These are phyloP conservation scores for Paramecium biaurelia DNA, from an alignment of 73 alveolate species.

Conservation along the genomic window DNA sequence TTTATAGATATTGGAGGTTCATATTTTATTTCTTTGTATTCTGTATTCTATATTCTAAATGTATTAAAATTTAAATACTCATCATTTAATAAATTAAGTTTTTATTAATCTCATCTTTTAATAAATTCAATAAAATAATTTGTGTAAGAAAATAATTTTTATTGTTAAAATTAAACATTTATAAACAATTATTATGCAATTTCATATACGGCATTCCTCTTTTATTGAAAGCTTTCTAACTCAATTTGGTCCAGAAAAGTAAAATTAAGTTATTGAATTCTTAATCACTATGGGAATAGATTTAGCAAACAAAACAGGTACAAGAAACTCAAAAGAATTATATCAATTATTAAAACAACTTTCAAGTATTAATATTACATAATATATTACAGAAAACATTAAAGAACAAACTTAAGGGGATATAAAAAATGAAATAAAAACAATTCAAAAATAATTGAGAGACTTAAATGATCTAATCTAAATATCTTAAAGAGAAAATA, in stretches of 20 bases:
- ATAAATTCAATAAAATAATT: too few species aligned
- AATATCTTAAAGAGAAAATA: not conserved
- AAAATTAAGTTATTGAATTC: not conserved
- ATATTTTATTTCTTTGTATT: too few species aligned
- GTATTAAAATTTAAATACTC: too few species aligned
- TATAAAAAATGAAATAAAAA: not conserved
- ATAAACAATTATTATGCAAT: not conserved
- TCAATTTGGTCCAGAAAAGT: not conserved
- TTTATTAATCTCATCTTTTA: too few species aligned
- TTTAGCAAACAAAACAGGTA: not conserved
- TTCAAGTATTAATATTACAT: not conserved
- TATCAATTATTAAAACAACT: not conserved
- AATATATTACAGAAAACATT: not conserved
- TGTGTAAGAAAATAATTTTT: not conserved
- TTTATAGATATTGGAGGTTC: too few species aligned
- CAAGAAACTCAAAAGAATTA: not conserved
- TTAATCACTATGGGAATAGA: not conserved
- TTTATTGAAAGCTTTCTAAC: not conserved
- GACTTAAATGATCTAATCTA: not conserved
- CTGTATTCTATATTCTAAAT: too few species aligned
- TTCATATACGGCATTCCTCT: not conserved
- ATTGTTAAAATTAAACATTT: not conserved
- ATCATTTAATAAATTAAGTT: too few species aligned
- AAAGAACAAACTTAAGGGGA: not conserved
- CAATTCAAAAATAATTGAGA: not conserved